Conservation (phyloP, 371 early-diverging fungal species). For the Zychaea mexicana region DNA sequence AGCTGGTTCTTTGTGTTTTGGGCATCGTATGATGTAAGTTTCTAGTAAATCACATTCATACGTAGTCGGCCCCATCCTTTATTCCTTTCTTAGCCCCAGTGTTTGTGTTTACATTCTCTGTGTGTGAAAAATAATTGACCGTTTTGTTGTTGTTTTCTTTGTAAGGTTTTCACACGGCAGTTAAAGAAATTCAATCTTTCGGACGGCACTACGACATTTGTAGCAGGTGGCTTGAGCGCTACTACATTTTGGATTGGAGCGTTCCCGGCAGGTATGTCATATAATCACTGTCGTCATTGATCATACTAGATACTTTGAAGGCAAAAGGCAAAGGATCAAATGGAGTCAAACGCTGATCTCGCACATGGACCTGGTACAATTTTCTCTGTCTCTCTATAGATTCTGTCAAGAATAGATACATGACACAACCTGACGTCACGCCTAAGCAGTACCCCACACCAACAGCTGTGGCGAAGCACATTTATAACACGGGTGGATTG, state of each 20-base stretch:
- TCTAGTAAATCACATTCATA: neutral
- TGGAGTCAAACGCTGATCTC: no score
- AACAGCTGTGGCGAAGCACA: conserved; percentile 49
- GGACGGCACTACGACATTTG: conserved; percentile 71
- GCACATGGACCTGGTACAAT: neutral
- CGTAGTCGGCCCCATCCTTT: no score
- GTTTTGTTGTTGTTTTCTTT: neutral
- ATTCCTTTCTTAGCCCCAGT: no score
- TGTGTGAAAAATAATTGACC: conserved; percentile 6
- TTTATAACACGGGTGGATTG: conserved; percentile 68
- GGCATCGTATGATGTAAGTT: conserved; percentile 77
- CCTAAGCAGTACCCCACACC: conserved; percentile 66
- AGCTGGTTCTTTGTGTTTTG: conserved; percentile 91
- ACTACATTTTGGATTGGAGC: conserved; percentile 88
- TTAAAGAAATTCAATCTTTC: conserved; percentile 50
- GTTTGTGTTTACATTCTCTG: conserved; percentile 3
- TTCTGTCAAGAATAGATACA: conserved; percentile 89
- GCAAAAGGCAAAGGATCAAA: no score
- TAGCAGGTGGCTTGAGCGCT: conserved; percentile 91
- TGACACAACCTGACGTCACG: conserved; percentile 84
- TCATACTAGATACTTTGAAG: no score
- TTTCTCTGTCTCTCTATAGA: conserved; percentile 43
- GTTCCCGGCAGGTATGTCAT: conserved; percentile 74
- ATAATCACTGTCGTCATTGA: neutral
- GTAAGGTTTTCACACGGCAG: conserved; percentile 49